phyloP scores from a whole-genome alignment of 441 rosid genomes.

The Gossypium gossypioides region DNA sequence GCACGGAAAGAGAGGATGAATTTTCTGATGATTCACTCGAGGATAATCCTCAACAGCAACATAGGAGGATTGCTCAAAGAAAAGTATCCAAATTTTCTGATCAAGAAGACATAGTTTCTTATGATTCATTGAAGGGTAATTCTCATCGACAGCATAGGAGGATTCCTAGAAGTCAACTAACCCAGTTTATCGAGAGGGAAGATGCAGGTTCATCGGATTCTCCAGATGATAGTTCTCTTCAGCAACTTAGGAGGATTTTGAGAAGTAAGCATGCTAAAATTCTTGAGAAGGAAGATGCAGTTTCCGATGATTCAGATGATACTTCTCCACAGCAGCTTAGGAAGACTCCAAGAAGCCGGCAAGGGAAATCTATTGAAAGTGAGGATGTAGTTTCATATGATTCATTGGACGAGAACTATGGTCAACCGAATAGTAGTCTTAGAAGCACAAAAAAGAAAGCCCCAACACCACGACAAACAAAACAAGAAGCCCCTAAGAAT shows the following conservation, averaged over 20 bases:
- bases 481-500: constrained; percentile 25
- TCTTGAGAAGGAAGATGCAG: constrained; percentile 29
- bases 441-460: constrained; percentile 25
- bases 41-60: constrained; percentile 19
- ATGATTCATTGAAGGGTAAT: not conserved
- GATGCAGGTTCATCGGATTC: constrained; percentile 38
- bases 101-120: constrained; percentile 5
- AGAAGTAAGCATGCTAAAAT: constrained; percentile 23
- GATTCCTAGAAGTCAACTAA: constrained; percentile 30
- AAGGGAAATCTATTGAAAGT: constrained; percentile 17
- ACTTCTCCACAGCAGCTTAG: constrained; percentile 1
- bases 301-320: constrained; percentile 37
- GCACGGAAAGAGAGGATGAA: constrained; percentile 31
- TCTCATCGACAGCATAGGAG: constrained; percentile 6
- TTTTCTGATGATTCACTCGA: constrained; percentile 36
- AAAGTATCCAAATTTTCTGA: constrained; percentile 21
- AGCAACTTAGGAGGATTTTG: constrained; percentile 22
- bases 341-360: constrained; percentile 19
- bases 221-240: constrained; percentile 24
- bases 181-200: constrained; percentile 30
- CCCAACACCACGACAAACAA: constrained; percentile 22
- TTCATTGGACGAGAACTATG: constrained; percentile 13
- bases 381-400: constrained; percentile 27
- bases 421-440: constrained; percentile 13
- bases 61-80: constrained; percentile 15